Conservation (phyloP, 2,329 filamentous ascomycete genomes). For the Epichloe hybrida region DNA sequence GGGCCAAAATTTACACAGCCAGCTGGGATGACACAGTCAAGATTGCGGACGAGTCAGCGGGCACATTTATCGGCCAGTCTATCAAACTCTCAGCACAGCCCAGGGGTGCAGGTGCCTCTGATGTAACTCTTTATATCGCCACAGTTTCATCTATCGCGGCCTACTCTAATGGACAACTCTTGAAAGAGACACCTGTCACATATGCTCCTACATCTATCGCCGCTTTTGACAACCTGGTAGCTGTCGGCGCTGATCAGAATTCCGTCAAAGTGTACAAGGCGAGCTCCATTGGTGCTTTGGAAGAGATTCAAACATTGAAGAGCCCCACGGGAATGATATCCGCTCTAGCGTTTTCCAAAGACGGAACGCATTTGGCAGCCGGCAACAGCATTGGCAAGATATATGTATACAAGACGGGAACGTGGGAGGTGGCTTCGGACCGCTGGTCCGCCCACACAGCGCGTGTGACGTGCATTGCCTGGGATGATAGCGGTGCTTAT, state of each 20-base stretch:
- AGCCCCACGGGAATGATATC: constrained; percentile 62
- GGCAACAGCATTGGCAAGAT: constrained; percentile 83
- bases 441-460: constrained; percentile 50
- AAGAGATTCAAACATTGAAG: constrained; percentile 43
- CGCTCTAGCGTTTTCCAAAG: constrained; percentile 66
- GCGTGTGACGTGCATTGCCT: constrained; percentile 47
- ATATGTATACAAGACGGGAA: constrained; percentile 52
- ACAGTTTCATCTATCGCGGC: constrained; percentile 36
- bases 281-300: constrained; percentile 42
- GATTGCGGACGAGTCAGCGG: constrained; percentile 59
- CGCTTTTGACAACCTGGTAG: constrained; percentile 52
- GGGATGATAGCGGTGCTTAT: constrained; percentile 66
- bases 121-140: constrained; percentile 41
- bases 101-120: constrained; percentile 51
- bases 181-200: constrained; percentile 44
- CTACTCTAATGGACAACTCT: constrained; percentile 47
- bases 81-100: constrained; percentile 66
- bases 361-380: constrained; percentile 65
- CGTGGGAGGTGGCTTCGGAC: constrained; percentile 65
- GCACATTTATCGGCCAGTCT: constrained; percentile 58
- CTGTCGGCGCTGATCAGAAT: constrained; percentile 63
- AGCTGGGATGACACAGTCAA: constrained; percentile 91
- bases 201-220: constrained; percentile 61
- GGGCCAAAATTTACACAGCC: constrained; percentile 63
- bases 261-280: constrained; percentile 56